phyloP scores from a whole-genome alignment of 371 early-diverging fungal genomes.

The Coemansia sp. region DNA sequence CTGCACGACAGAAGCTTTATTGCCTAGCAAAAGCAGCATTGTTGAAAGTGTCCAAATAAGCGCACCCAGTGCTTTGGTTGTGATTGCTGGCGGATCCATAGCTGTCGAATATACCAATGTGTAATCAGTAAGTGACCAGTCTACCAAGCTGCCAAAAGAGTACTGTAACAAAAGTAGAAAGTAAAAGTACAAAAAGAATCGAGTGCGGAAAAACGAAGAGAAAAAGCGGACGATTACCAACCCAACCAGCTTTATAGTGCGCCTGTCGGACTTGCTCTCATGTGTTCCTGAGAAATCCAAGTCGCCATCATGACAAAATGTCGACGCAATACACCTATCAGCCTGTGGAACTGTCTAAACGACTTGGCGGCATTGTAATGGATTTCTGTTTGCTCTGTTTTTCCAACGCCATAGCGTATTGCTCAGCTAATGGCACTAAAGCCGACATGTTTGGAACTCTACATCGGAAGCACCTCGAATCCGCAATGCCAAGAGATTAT shows the following conservation, averaged over 20 bases:
- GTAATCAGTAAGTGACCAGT: neutral
- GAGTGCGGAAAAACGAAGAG: slow-evolving; percentile 1
- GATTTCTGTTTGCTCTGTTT: too few species aligned
- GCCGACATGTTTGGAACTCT: neutral
- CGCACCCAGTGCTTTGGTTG: neutral
- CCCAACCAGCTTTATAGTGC: neutral
- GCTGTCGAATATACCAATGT: neutral
- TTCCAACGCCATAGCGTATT: neutral
- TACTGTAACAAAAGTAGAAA: neutral
- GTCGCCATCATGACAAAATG: too few species aligned
- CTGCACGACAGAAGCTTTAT: neutral
- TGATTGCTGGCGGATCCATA: neutral
- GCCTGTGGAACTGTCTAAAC: neutral
- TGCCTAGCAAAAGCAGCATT: neutral
- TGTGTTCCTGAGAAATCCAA: neutral
- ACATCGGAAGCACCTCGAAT: neutral
- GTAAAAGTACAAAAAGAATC: neutral
- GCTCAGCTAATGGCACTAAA: neutral
- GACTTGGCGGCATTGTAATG: neutral
- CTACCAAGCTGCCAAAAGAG: neutral
- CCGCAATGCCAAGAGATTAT: slow-evolving; percentile 1
- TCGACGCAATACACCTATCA: neutral
- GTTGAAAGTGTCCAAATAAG: neutral
- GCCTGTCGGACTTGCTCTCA: neutral
- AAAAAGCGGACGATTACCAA: neutral